Evolutionary conservation across 108 stramenopile genomes (phyloP).

Genomic region (Parmales sp.): DNA sequence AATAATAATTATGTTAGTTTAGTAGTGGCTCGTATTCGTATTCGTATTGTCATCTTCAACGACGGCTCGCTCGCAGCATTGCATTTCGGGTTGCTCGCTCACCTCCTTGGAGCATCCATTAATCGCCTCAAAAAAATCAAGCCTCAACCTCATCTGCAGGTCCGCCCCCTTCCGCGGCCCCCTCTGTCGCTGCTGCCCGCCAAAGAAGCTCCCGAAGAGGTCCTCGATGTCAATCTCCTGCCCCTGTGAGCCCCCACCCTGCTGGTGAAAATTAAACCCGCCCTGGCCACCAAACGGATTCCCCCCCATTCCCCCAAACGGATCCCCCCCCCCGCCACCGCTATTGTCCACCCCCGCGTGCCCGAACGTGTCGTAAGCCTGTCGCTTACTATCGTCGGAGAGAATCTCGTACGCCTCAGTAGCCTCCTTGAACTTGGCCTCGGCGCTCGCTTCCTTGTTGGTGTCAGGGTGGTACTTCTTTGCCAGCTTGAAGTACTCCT

Average conservation of each 20-base stretch:
- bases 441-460: constrained; percentile 48
- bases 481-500: constrained; percentile 60
- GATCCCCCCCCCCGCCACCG: constrained; percentile 35
- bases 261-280: constrained; percentile 44
- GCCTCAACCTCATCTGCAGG: constrained; percentile 65
- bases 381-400: constrained; percentile 71
- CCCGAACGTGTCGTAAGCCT: constrained; percentile 78
- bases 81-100: constrained; percentile 58
- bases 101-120: constrained; percentile 66
- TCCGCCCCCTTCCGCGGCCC: constrained; percentile 70
- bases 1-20: too few species aligned
- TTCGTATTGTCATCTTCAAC: too few species aligned
- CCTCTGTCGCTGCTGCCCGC: too few species aligned
- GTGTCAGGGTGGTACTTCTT: constrained; percentile 61
- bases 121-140: constrained; percentile 85
- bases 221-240: constrained; percentile 76
- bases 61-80: too few species aligned
- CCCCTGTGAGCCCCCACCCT: constrained; percentile 49
- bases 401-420: constrained; percentile 93
- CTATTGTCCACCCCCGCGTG: constrained; percentile 81
- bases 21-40: too few species aligned
- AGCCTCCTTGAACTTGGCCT: constrained; percentile 80
- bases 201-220: constrained; percentile 77
- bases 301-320: constrained; percentile 30
- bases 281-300: constrained; percentile 49